A percentile compares a stretch with the other conserved stretches of the same genome.
Evolutionary conservation across 805 yeast genomes (phyloP).

Genomic region (Starmerella etchellsii): DNA sequence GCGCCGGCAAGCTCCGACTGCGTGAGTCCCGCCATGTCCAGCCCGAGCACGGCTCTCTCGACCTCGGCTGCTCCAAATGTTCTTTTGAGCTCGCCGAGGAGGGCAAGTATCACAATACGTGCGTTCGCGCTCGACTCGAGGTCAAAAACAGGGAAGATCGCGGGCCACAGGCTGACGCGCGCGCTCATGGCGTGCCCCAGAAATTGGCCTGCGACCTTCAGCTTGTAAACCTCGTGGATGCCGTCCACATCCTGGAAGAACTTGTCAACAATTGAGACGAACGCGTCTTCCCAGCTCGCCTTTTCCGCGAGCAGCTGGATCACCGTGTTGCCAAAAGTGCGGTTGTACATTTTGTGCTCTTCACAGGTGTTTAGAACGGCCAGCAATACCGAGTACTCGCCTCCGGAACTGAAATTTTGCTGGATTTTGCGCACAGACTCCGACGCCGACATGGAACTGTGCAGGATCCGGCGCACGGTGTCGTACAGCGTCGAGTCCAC

Average conservation of each 20-base stretch:
- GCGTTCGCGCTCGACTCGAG: constrained; percentile 60
- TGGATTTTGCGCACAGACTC: constrained; percentile 84
- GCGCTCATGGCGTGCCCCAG: constrained; percentile 76
- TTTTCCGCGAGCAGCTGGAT: constrained; percentile 35
- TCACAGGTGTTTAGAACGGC: constrained; percentile 70
- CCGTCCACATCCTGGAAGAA: neutral
- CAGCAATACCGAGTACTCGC: constrained; percentile 46
- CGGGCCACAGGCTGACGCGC: constrained; percentile 52
- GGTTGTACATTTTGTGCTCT: constrained; percentile 76
- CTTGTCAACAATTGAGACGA: neutral
- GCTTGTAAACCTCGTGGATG: constrained; percentile 7
- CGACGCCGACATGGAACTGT: constrained; percentile 82
- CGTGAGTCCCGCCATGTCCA: neutral
- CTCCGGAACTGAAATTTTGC: constrained; percentile 26
- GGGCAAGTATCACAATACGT: constrained; percentile 65
- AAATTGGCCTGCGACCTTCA: constrained; percentile 68
- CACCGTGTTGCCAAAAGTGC: constrained; percentile 66
- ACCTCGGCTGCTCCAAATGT: constrained; percentile 54
- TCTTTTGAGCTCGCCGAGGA: constrained; percentile 66
- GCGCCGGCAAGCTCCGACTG: constrained; percentile 6
- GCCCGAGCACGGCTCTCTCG: constrained; percentile 31
- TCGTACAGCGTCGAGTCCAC: neutral
- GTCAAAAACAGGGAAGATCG: constrained; percentile 32
- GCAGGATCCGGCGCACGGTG: constrained; percentile 28
- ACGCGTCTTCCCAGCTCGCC: neutral